These are phyloP conservation scores for Vitis hybrid DNA, from an alignment of 177 flowering plant genomes.

Conservation along the genomic window DNA sequence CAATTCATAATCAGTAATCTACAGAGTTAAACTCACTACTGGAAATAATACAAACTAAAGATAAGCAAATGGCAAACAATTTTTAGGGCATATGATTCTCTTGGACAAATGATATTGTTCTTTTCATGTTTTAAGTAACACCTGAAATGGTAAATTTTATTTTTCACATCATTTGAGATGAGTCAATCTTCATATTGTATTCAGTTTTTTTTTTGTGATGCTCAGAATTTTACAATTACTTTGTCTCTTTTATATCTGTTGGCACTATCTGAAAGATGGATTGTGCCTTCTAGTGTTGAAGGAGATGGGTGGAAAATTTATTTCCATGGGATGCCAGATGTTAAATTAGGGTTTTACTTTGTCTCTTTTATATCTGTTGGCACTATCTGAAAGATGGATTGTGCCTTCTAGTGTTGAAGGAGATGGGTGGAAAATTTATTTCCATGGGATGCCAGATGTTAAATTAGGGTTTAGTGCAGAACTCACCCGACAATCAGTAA, in stretches of 20 bases:
- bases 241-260: too few species aligned
- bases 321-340: background rate
- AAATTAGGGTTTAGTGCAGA: background rate
- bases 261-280: background rate
- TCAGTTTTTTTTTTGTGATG: background rate
- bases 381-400: background rate
- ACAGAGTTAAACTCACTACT: background rate
- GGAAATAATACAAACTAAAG: too few species aligned
- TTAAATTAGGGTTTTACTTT: too few species aligned
- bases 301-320: background rate
- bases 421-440: background rate
- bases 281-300: background rate
- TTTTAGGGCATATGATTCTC: background rate
- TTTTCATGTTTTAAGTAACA: background rate
- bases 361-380: too few species aligned
- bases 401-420: background rate
- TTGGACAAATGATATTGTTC: background rate
- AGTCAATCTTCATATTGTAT: background rate
- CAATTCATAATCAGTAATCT: too few species aligned
- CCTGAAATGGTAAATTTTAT: background rate
- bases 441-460: background rate
- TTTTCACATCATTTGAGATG: background rate
- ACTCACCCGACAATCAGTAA: constrained; percentile 51
- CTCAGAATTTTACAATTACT: background rate
- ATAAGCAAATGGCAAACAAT: background rate